These are phyloP conservation scores for Syzygium grande DNA, from an alignment of 345 rosid genomes.

Conservation along the genomic window DNA sequence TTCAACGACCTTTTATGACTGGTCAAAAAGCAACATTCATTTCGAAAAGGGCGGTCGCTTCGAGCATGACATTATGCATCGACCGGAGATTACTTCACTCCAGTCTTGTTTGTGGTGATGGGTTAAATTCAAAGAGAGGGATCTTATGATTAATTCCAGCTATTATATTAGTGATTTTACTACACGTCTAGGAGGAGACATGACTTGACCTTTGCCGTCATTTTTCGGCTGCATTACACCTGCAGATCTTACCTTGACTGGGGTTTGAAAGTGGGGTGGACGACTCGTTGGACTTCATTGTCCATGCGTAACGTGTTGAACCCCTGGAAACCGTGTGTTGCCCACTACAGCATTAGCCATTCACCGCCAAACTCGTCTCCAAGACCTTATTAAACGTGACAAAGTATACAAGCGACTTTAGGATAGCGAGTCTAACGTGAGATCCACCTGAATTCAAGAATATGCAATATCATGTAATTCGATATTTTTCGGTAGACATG, in stretches of 20 bases:
- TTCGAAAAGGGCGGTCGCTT: background rate
- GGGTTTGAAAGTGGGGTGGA: background rate
- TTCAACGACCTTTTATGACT: background rate
- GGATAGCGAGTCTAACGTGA: background rate
- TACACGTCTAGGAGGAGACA: background rate
- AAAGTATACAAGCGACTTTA: background rate
- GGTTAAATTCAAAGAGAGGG: background rate
- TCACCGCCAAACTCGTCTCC: background rate
- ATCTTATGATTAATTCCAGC: background rate
- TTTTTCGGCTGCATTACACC: background rate
- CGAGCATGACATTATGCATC: background rate
- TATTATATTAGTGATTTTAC: background rate
- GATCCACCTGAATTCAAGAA: background rate
- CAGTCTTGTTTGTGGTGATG: background rate
- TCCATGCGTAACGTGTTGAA: background rate
- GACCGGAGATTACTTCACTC: background rate
- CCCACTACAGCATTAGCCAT: background rate
- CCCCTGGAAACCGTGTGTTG: background rate
- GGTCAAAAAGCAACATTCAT: background rate
- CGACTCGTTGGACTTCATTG: background rate
- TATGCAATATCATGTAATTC: background rate
- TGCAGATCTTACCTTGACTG: background rate
- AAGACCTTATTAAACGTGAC: background rate
- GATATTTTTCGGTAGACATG: background rate
- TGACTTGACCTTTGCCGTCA: background rate